Base-by-base conservation (phyloP, 1,284 basidiomycete genomes). In the Rhodotorula mucilaginosa region DNA sequence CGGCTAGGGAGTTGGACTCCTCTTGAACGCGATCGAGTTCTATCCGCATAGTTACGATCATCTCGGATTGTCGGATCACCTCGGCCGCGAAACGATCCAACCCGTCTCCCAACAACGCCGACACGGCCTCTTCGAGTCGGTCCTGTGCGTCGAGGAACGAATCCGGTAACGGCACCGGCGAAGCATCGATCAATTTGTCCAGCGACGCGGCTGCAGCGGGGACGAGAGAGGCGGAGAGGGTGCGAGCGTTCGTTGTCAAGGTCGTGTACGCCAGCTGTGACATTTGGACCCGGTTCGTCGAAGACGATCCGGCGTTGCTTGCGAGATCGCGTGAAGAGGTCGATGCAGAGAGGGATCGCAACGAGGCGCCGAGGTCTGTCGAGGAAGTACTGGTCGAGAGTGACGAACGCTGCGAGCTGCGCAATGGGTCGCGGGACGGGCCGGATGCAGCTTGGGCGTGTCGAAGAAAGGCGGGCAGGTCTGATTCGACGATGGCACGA, bases 61-160 rank as follows among this genome's bases (percentile, higher is more conserved):
- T 46, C 19, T n/a, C 57, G 71, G 70, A 69, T 58, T 69, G 67
- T 23, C 52, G 46, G 29, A 60, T 46, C 34, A 73, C 29, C 13
- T 39, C 60, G 1, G 58, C 63, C 19, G 66, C 58, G 34, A 74
- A 75, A 0, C 29, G 48, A 4, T 29, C 34, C 12, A 74, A 10
- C 0, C 74, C 74, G 5, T 52, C 48, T 16, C 52, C 51, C 0
- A 49, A 58, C 1, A 49, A 58, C n/a, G 18, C 46, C 23, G 54
- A 47, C 18, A 65, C 46, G 3, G 47, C 49, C 5, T 65, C 68
- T 59, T 78, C 77, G n/a, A 78, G 52, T 0, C 65, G 52, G 44
- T 78, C 77, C 34, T 78, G 77, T 48, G 59, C 64, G 61, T 78
- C 77, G 34, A 78, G 64, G 48, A 77, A 76, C 3, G 61, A 16